These are phyloP conservation scores for Aureobasidium lini DNA, from an alignment of 2,329 filamentous ascomycete genomes.

Conservation along the genomic window DNA sequence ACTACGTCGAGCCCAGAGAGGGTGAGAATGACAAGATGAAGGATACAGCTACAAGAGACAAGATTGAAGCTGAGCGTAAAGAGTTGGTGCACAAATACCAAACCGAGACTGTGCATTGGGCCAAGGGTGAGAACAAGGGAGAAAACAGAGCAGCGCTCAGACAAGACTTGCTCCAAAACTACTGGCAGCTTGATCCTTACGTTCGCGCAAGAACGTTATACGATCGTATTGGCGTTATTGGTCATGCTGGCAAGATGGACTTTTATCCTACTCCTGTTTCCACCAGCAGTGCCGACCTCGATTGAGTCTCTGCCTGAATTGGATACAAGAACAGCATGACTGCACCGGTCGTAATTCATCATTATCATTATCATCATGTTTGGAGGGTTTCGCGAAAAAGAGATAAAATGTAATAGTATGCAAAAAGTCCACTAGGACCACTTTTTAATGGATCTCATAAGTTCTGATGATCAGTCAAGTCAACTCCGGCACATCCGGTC, in stretches of 20 bases:
- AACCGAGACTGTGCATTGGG: conserved; percentile 67
- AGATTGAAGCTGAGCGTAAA: conserved; percentile 56
- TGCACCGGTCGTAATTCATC: background rate
- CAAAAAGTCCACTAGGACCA: background rate
- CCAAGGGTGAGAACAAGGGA: conserved; percentile 42
- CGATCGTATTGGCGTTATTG: conserved; percentile 69
- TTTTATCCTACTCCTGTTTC: conserved; percentile 52
- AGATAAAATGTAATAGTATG: background rate
- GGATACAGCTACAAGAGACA: conserved; percentile 52
- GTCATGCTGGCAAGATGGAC: conserved; percentile 57
- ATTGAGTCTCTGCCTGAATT: conserved; percentile 19
- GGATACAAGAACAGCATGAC: background rate
- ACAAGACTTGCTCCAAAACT: conserved; percentile 56
- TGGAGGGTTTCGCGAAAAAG: background rate
- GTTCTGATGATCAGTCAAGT: background rate
- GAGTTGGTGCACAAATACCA: conserved; percentile 67
- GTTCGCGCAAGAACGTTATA: conserved; percentile 76
- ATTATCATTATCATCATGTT: background rate
- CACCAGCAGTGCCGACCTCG: conserved; percentile 27
- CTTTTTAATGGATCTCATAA: background rate
- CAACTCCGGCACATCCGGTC: background rate
- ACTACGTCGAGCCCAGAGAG: conserved; percentile 66
- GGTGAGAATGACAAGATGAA: conserved; percentile 74
- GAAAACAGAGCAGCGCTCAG: conserved; percentile 49
- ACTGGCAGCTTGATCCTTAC: conserved; percentile 87